phyloP scores from a whole-genome alignment of 768 basidiomycete species.

The Xanthoconium stramineum region DNA sequence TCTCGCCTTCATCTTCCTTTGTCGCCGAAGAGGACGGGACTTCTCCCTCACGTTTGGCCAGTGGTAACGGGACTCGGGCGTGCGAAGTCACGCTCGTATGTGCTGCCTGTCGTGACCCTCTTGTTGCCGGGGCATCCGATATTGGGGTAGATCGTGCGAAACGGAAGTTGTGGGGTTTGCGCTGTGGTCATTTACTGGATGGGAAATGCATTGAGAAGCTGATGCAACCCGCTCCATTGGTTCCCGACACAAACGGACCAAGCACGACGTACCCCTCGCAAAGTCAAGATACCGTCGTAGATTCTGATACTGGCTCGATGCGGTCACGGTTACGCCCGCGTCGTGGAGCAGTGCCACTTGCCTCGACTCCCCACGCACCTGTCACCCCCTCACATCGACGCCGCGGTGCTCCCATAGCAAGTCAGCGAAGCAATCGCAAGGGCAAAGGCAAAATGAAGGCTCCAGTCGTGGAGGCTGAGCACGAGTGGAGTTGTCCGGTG shows the following conservation, averaged over 20 bases:
- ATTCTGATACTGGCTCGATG: slow-evolving; percentile 36
- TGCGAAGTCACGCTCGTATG: slow-evolving; percentile 55
- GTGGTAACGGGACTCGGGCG: slow-evolving; percentile 24
- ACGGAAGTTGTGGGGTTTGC: slow-evolving; percentile 63
- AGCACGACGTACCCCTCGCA: slow-evolving; percentile 4
- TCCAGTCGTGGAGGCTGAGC: slow-evolving; percentile 42
- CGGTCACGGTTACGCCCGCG: slow-evolving; percentile 60
- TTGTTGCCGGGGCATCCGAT: slow-evolving; percentile 51
- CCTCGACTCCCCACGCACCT: slow-evolving; percentile 4
- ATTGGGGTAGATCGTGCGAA: slow-evolving; percentile 44
- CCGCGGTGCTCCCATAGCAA: slow-evolving; percentile 1
- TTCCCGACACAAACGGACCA: slow-evolving; percentile 7
- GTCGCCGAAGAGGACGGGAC: slow-evolving; percentile 46
- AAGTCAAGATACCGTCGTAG: slow-evolving; percentile 32
- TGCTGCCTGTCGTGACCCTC: slow-evolving; percentile 61
- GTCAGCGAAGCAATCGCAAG: slow-evolving; percentile 25
- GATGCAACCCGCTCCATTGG: slow-evolving; percentile 40
- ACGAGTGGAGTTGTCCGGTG: slow-evolving; percentile 67
- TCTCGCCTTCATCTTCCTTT: slow-evolving; percentile 24
- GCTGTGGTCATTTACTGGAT: slow-evolving; percentile 78
- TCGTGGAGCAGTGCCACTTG: slow-evolving; percentile 14
- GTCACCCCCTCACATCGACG: slow-evolving; percentile 6
- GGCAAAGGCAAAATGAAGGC: slow-evolving; percentile 35
- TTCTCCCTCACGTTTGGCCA: slow-evolving; percentile 17
- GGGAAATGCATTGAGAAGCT: slow-evolving; percentile 68